A percentile compares a stretch with the other conserved stretches of the same genome.
Evolutionary conservation across 1,284 basidiomycete species (phyloP).

Genomic region (Fomitopsis palustris): DNA sequence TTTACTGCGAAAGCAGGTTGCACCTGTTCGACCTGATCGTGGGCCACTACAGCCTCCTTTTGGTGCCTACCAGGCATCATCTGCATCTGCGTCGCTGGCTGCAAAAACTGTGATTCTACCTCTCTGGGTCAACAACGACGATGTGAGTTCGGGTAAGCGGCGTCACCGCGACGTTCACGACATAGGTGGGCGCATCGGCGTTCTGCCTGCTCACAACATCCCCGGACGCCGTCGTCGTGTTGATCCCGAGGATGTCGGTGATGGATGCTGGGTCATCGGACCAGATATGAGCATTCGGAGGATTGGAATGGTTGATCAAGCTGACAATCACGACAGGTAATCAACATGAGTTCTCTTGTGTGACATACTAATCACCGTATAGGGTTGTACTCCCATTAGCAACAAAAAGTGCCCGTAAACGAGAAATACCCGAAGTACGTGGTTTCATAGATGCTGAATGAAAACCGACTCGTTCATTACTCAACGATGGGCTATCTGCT

Average conservation of each 20-base stretch:
- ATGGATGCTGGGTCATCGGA: neutral
- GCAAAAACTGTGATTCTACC: neutral
- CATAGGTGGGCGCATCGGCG: neutral
- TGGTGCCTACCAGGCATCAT: neutral
- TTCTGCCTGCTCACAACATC: neutral
- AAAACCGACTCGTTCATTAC: neutral
- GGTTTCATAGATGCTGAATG: neutral
- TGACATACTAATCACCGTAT: no score
- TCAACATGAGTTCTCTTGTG: neutral
- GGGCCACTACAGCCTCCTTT: neutral
- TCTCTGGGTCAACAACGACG: neutral
- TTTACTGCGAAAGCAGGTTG: neutral
- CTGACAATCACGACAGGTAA: neutral
- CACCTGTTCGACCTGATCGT: neutral
- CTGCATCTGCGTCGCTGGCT: neutral
- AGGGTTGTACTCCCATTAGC: neutral
- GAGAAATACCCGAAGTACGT: neutral
- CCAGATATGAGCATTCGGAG: neutral
- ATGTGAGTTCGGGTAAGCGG: neutral
- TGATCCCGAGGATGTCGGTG: neutral
- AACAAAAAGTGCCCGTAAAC: neutral
- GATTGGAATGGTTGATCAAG: neutral
- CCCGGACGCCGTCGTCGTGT: neutral
- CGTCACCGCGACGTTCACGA: slow-evolving; percentile 3
- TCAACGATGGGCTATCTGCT: no score